Evolutionary conservation across 176 grass and related monocot species (phyloP), one percentile per base, ranked within the genome.

Genomic region (Ensete glaucum): DNA sequence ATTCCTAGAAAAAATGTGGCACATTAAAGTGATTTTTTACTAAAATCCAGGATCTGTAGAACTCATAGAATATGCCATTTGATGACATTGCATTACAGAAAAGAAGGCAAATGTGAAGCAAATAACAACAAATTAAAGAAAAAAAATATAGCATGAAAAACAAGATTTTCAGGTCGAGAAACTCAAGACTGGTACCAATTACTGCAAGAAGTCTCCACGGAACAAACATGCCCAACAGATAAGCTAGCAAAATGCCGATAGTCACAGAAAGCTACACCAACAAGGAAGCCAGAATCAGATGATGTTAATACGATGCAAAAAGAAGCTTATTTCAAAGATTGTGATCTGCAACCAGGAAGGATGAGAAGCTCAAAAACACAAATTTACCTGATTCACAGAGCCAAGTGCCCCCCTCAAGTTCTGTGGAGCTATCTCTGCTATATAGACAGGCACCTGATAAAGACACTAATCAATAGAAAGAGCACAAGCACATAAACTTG

Each of bases 341-440:
- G 52, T 27, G 53, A 9, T 53, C 34, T 34, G n/a, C 3, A 20
- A 25, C 11, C 9, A 60, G 43, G 5, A 67, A 50, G 14, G 24
- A 20, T 17, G 1, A 17, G 53, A 49, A 83, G 49, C 34, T 43
- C 17, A 63, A 59, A 54, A 76, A 23, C n/a, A 72, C 29, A 9
- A 58, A 74, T 29, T 27, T 16, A 93, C 95, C 88, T 98, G 90
- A 81, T 98, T 98, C 15, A 98, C 88, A 8, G 95, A 81, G 9
- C 95, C 95, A 63, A 98, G 95, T 58, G 86, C 86, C 22, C 95
- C 95, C 91, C 95, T 89, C 86, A 91, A 91, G 69, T 93, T 98
- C 69, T 98, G 90, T 67, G 95, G 95, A 59, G 90, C 79, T 80
- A 98, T 94, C 82, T 98, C 95, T 59, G 95, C 95, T 78, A 98